phyloP scores from a whole-genome alignment of 345 rosid genomes.

The Triadica sebifera region DNA sequence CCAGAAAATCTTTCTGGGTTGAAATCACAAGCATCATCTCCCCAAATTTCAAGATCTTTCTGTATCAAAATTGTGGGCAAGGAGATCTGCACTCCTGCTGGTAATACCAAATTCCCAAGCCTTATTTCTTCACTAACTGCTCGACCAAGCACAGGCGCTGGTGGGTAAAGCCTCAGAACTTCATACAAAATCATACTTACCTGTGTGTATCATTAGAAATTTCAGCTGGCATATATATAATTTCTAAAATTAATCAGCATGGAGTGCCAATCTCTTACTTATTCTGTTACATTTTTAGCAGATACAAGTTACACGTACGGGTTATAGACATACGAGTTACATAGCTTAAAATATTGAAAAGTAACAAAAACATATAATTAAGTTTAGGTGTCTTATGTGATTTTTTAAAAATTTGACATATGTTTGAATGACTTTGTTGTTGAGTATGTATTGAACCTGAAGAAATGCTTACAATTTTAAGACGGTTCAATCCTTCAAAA shows the following conservation, averaged over 20 bases:
- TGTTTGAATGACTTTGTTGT: no score
- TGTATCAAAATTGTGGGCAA: constrained; percentile 13
- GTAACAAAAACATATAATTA: no score
- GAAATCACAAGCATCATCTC: constrained; percentile 25
- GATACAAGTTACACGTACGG: no score
- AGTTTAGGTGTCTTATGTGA: no score
- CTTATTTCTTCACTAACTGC: not conserved
- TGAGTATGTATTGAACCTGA: no score
- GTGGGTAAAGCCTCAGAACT: constrained; percentile 22
- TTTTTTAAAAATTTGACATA: no score
- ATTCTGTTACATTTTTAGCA: no score
- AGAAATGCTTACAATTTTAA: constrained; percentile 17
- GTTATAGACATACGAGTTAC: no score
- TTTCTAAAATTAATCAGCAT: no score
- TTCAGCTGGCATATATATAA: no score
- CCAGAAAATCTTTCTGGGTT: constrained; percentile 44
- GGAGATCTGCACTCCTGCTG: constrained; percentile 1
- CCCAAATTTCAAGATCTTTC: constrained; percentile 18
- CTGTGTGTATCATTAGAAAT: not conserved
- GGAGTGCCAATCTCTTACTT: no score
- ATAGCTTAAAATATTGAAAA: no score
- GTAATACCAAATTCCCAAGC: constrained; percentile 12
- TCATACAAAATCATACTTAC: constrained; percentile 24
- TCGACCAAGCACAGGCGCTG: not conserved
- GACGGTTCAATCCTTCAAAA: constrained; percentile 18